Evolutionary conservation across 1,284 basidiomycete genomes (phyloP).

Genomic region (Melampsora americana): DNA sequence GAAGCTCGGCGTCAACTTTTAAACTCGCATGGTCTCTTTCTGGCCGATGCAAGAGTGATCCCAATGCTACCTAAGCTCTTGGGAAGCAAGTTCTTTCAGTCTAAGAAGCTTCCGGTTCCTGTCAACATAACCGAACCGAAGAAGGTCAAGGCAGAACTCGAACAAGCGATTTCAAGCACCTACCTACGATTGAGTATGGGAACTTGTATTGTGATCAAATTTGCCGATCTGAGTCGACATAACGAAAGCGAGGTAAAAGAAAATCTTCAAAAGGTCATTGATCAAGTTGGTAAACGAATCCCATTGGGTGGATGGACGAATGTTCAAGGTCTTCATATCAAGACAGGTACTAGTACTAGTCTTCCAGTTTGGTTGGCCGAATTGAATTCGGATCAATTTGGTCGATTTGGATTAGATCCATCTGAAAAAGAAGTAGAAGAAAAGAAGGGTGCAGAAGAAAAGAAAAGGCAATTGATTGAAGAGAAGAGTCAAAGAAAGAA

Average conservation of each 20-base stretch:
- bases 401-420: conserved; percentile 63
- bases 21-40: conserved; percentile 84
- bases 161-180: conserved; percentile 82
- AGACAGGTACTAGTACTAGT: conserved; percentile 78
- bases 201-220: conserved; percentile 71
- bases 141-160: conserved; percentile 82
- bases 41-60: conserved; percentile 85
- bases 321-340: conserved; percentile 82
- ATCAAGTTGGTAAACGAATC: conserved; percentile 68
- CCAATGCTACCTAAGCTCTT: conserved; percentile 80
- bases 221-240: conserved; percentile 69
- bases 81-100: conserved; percentile 85
- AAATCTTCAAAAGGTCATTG: conserved; percentile 76
- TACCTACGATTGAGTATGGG: conserved; percentile 90
- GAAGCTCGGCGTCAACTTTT: conserved; percentile 81
- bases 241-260: conserved; percentile 69
- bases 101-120: conserved; percentile 93
- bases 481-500: conserved; percentile 44
- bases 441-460: conserved; percentile 51
- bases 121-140: conserved; percentile 74
- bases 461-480: conserved; percentile 28
- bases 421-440: conserved; percentile 53
- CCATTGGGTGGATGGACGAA: conserved; percentile 81
- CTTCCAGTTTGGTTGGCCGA: conserved; percentile 83
- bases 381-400: conserved; percentile 64